These are phyloP conservation scores for Chytriomyces sp. DNA, from an alignment of 192 early-diverging fungal species.

Conservation along the genomic window DNA sequence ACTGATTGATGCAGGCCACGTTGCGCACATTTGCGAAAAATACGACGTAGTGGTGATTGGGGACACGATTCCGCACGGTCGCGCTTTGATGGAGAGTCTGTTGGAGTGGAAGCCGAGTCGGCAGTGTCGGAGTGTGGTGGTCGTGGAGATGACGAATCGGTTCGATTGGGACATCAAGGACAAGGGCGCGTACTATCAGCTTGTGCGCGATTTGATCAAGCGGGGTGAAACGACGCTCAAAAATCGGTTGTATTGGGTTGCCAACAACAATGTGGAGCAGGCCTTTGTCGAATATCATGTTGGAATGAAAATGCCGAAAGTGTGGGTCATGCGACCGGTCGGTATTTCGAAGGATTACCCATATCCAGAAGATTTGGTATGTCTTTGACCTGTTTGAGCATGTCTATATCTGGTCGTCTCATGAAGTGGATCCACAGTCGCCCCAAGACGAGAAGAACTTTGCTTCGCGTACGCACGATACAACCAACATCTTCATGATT, in stretches of 20 bases:
- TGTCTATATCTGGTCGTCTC: not conserved
- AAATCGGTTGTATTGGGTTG: slow-evolving; percentile 16
- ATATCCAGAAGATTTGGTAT: slow-evolving; percentile 19
- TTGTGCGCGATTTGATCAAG: not conserved
- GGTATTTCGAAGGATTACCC: slow-evolving; percentile 1
- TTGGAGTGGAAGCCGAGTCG: not conserved
- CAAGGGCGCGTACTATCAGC: slow-evolving; percentile 1
- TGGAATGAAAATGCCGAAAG: not conserved
- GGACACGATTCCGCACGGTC: slow-evolving; percentile 26
- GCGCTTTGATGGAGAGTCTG: not conserved
- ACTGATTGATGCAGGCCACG: not conserved
- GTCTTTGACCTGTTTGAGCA: not conserved
- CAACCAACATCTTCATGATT: not conserved
- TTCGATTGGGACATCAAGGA: slow-evolving; percentile 24
- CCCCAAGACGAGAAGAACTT: not conserved
- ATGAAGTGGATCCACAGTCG: not conserved
- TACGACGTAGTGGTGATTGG: slow-evolving; percentile 23
- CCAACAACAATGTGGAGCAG: slow-evolving; percentile 25
- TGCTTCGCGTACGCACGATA: not conserved
- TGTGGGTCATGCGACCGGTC: not conserved
- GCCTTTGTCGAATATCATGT: slow-evolving; percentile 5
- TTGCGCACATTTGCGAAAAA: not conserved
- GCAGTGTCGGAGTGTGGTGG: not conserved
- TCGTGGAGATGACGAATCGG: slow-evolving; percentile 26
- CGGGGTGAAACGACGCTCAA: not conserved